Base-by-base conservation (phyloP, 2,329 filamentous ascomycete species). In the Torrubiella hemipterigena region DNA sequence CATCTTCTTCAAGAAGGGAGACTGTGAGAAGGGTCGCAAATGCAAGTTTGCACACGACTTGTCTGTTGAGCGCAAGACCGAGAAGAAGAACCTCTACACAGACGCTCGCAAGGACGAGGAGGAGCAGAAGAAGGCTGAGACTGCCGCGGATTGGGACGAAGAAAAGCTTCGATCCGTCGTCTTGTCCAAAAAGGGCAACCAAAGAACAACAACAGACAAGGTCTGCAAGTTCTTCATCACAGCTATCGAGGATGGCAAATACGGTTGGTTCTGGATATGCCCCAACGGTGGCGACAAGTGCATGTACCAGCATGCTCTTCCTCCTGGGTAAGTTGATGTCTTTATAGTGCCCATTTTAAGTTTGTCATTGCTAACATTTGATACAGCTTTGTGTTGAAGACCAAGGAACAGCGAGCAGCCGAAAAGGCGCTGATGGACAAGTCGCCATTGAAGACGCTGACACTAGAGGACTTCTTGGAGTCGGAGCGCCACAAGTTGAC, bases 141-240 rank as follows among this genome's bases (percentile, higher is more conserved):
- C 83, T 3, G 95, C 93, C 56, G 86, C 84, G 20, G 81, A 94
- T 50, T 98, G 91, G 91, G 89, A 96, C 52, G 93, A 98, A 56
- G 89, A 93, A 55, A 94, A 96, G 61, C 62, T 98, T 47, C 74
- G 82, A 46, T 80, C 79, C 34, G 91, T 98, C 21, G 85, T 98
- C 16, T 47, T 93, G 53, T 93, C 82, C 48, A 98, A 98, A 65
- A 93, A 98, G 58, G 91, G 91, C 31, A 98, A 98, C 58, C 91
- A 93, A 38, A 77, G 80, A 54, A 94, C 87, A 15, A 83, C 82
- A 5, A 98, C 91, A 28, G 91, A 98, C 54, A 98, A 96, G 62
- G 91, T 98, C 43, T 98, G 91, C 83, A 98, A 96, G 61, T 94
- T 65, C 67, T 98, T 98, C 55, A 91, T 96, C 53, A 79, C 87